phyloP scores from a whole-genome alignment of 371 early-diverging fungal species.

The Syncephalis plumigaleata region DNA sequence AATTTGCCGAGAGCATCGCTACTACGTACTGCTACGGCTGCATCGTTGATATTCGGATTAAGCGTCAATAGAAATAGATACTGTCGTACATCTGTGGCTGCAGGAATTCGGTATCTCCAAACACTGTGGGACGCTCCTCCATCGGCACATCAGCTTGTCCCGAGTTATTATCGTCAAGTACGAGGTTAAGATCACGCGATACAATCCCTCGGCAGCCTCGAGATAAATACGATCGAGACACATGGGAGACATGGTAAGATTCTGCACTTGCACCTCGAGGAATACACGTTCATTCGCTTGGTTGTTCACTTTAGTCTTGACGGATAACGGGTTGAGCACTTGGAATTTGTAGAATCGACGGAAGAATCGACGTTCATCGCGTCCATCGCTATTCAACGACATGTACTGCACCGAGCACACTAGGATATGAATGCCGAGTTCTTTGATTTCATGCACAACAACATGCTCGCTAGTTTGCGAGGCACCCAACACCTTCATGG shows the following conservation, averaged over 20 bases:
- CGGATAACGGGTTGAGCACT: slow-evolving; percentile 85
- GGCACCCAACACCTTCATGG: slow-evolving; percentile 18
- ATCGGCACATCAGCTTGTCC: neutral
- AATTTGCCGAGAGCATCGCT: slow-evolving; percentile 79
- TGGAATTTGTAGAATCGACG: slow-evolving; percentile 90
- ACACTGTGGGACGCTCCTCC: slow-evolving; percentile 16
- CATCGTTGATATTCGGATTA: slow-evolving; percentile 10
- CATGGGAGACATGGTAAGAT: slow-evolving; percentile 62
- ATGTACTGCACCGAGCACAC: slow-evolving; percentile 77
- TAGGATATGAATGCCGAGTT: slow-evolving; percentile 81
- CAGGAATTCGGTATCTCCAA: slow-evolving; percentile 33
- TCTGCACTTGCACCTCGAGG: slow-evolving; percentile 87
- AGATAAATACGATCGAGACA: slow-evolving; percentile 76
- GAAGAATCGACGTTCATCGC: slow-evolving; percentile 46
- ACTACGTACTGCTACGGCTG: slow-evolving; percentile 41
- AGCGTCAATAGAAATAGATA: slow-evolving; percentile 70
- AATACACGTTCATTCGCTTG: slow-evolving; percentile 49
- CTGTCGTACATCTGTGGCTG: slow-evolving; percentile 72
- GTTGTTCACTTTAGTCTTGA: slow-evolving; percentile 88
- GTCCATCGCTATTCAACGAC: slow-evolving; percentile 14
- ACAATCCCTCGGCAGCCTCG: slow-evolving; percentile 52
- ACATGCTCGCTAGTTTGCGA: slow-evolving; percentile 47
- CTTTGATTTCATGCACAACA: slow-evolving; percentile 84
- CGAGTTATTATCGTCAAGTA: slow-evolving; percentile 8
- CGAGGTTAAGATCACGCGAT: slow-evolving; percentile 41